These are phyloP conservation scores for Trypethelium eluteriae DNA, from an alignment of 495 filamentous ascomycete species.

Conservation along the genomic window DNA sequence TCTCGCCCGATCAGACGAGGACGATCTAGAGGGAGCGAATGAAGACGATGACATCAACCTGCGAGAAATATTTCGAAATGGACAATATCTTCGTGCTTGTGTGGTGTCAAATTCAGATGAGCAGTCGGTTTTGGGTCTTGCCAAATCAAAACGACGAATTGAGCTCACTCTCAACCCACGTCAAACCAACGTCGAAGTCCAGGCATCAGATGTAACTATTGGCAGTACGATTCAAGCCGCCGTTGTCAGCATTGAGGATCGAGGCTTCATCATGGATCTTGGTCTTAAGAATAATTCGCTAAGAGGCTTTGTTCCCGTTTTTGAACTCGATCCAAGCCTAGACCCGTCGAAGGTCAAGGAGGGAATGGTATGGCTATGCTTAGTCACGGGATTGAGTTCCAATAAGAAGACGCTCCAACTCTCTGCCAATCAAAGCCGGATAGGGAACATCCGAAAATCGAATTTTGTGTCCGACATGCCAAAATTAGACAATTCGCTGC, in stretches of 20 bases:
- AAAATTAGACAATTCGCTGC: slow-evolving; percentile 80
- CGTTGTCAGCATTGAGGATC: slow-evolving; percentile 84
- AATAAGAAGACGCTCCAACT: slow-evolving; percentile 81
- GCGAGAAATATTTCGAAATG: slow-evolving; percentile 64
- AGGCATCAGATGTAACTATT: slow-evolving; percentile 58
- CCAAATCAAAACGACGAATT: slow-evolving; percentile 69
- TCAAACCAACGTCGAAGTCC: slow-evolving; percentile 65
- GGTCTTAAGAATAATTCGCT: slow-evolving; percentile 59
- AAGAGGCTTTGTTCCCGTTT: slow-evolving; percentile 81
- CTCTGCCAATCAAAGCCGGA: slow-evolving; percentile 60
- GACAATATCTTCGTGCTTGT: slow-evolving; percentile 82
- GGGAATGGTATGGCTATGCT: slow-evolving; percentile 75
- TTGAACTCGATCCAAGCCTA: slow-evolving; percentile 59
- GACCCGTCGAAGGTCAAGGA: slow-evolving; percentile 59
- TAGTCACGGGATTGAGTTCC: slow-evolving; percentile 64
- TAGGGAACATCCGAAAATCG: slow-evolving; percentile 61
- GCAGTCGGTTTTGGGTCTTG: slow-evolving; percentile 35
- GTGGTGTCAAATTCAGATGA: slow-evolving; percentile 65
- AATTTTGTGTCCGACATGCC: slow-evolving; percentile 66
- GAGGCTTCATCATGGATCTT: slow-evolving; percentile 89
- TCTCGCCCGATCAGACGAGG: slow-evolving; percentile 49
- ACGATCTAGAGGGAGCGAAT: slow-evolving; percentile 47
- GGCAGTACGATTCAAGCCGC: slow-evolving; percentile 77
- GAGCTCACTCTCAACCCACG: slow-evolving; percentile 74
- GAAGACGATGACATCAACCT: slow-evolving; percentile 57